These are phyloP conservation scores for Ceratobasidium sp. DNA, from an alignment of 1,284 basidiomycete species.

Conservation along the genomic window DNA sequence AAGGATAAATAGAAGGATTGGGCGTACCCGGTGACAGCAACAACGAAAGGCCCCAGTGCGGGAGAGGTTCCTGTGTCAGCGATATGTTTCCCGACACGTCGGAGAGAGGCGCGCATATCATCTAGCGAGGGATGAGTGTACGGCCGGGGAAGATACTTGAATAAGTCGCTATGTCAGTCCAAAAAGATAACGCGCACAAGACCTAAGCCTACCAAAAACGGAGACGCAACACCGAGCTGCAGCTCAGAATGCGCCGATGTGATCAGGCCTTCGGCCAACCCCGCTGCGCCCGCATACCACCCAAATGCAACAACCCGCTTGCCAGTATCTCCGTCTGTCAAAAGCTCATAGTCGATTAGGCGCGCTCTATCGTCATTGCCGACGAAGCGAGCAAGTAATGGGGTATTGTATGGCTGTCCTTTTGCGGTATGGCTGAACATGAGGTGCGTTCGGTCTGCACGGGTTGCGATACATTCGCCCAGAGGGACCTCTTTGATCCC, in stretches of 20 bases:
- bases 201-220: conserved; percentile 75
- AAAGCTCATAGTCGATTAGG: conserved; percentile 87
- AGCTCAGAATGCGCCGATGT: conserved; percentile 84
- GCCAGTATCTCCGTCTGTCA: conserved; percentile 69
- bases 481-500: conserved; percentile 91
- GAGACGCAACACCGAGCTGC: conserved; percentile 81
- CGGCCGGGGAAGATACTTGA: conserved; percentile 81
- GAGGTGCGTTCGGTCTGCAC: conserved; percentile 71
- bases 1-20: conserved; percentile 8
- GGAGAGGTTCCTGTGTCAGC: conserved; percentile 70
- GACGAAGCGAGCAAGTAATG: conserved; percentile 74
- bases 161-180: conserved; percentile 16
- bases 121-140: conserved; percentile 76
- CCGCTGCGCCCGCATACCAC: conserved; percentile 89
- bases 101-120: conserved; percentile 70
- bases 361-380: conserved; percentile 15
- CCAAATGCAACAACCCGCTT: conserved; percentile 90
- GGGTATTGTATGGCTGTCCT: conserved; percentile 86
- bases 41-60: conserved; percentile 79
- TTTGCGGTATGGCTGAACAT: conserved; percentile 95
- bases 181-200: not conserved
- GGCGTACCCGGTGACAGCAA: conserved; percentile 84
- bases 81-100: conserved; percentile 71
- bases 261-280: conserved; percentile 83
- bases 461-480: conserved; percentile 62